Evolutionary conservation across 257 asterid genomes (phyloP), one percentile per base, ranked within the genome.

Genomic region (Leptodermis oblonga): DNA sequence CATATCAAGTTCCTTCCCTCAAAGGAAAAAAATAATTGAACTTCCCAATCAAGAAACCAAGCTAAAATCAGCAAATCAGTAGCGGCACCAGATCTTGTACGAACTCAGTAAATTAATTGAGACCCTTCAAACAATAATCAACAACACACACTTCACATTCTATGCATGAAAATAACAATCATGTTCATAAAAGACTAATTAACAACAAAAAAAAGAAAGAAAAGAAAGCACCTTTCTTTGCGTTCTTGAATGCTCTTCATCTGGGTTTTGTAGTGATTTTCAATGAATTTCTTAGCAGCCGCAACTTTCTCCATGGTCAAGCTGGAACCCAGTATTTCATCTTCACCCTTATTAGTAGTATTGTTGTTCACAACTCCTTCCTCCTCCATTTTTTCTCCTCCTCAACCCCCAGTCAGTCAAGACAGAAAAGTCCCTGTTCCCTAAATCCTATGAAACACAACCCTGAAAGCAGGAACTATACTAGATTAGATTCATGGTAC

Each of bases 271-370:
- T 93, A 93, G 90, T 93, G 99, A 79, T 90, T 93, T 85, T 93
- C 99, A 73, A 93, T 93, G 82, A 78, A 93, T 85, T 93, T 90
- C 64, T 93, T 93, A 0, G 99, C 99, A 62, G 99, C 99, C 20
- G 97, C 97, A n/a, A 93, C 99, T 82, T 88, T 93, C 76, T 93
- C 99, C 97, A 93, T 88, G 55, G 99, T 93, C 77, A 86, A 81
- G 76, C 90, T 90, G 28, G 99, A 93, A 30, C 96, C 97, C 17
- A 85, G 81, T 76, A 87, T 77, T 74, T 90, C 99, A 68, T 87
- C 97, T 63, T 80, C 90, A 7, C 78, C 67, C 65, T 73, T 76
- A 48, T 48, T 49, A 22, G 22, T 49, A 33, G 18, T 26, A 33
- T 11, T 51, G 31, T 4, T 54, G 36, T 28, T 69, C 48, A 39